These are phyloP conservation scores for Amoebophrya sp. DNA, from an alignment of 169 alveolate genomes.

Conservation along the genomic window DNA sequence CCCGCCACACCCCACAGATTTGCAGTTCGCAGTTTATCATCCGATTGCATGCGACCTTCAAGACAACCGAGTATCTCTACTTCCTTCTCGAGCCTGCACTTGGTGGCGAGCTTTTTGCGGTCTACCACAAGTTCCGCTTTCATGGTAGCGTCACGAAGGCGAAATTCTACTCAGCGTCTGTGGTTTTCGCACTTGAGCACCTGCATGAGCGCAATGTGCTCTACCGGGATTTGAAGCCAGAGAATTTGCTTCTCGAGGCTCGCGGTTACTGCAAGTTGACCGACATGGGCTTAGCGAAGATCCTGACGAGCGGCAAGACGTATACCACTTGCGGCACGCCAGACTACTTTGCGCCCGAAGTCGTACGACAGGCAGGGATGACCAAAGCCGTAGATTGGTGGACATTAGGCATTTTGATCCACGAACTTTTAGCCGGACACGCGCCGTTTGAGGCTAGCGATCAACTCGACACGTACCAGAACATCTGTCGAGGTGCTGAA, in stretches of 20 bases:
- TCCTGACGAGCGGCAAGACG: conserved; percentile 37
- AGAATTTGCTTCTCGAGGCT: conserved; percentile 36
- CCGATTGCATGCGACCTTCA: not conserved
- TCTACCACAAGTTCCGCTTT: not conserved
- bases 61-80: not conserved
- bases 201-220: conserved; percentile 9
- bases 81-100: not conserved
- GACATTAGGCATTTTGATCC: not conserved
- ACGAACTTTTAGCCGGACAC: not conserved
- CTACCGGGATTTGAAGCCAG: conserved; percentile 44
- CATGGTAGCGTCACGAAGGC: not conserved
- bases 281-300: conserved; percentile 48
- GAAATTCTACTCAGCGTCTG: not conserved
- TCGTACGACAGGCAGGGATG: not conserved
- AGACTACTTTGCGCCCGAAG: conserved; percentile 48
- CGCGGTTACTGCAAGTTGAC: conserved; percentile 42
- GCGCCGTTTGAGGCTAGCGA: not conserved
- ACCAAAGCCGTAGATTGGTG: conserved; percentile 18
- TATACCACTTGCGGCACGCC: conserved; percentile 46
- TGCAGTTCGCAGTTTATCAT: not conserved
- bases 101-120: not conserved
- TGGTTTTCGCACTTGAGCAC: not conserved
- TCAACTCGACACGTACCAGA: not conserved
- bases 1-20: too few species aligned
- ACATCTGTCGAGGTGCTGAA: not conserved